Percentiles rank a stretch among this genome's conserved stretches.
Evolutionary conservation across 495 filamentous ascomycete species (phyloP).

Genomic region (Annulohypoxylon moriforme): DNA sequence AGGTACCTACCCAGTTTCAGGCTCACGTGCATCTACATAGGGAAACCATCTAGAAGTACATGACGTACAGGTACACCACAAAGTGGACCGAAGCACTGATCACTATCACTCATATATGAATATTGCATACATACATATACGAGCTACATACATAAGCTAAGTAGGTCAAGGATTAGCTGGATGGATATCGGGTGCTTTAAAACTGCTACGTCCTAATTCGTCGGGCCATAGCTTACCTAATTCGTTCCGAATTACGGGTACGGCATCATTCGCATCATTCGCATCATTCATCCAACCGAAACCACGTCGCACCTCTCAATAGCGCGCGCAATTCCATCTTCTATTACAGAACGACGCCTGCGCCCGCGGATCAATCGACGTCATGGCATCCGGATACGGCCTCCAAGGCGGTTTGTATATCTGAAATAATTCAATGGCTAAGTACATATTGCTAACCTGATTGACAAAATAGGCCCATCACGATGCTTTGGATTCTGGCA

Average conservation of each 20-base stretch:
- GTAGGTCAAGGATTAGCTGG: not conserved
- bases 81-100: not conserved
- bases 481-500: constrained; percentile 99
- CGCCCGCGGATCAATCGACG: constrained; percentile 44
- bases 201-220: constrained; percentile 23
- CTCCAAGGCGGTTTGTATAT: constrained; percentile 75
- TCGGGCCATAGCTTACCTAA: constrained; percentile 30
- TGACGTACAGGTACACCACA: not conserved
- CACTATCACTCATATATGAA: not conserved
- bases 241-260: constrained; percentile 9
- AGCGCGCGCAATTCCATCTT: constrained; percentile 4
- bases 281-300: not conserved
- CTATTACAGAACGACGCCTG: constrained; percentile 23
- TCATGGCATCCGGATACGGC: constrained; percentile 86
- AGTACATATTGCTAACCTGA: constrained; percentile 15
- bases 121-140: not conserved
- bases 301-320: constrained; percentile 9
- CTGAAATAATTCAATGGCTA: constrained; percentile 22
- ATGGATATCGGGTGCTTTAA: constrained; percentile 11
- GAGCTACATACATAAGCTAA: not conserved
- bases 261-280: constrained; percentile 29
- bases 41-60: constrained; percentile 1
- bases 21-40: not conserved
- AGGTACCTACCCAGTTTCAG: not conserved
- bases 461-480: constrained; percentile 70